Conservation (phyloP, 2,329 filamentous ascomycete genomes). For the Cryphonectria radicalis region DNA sequence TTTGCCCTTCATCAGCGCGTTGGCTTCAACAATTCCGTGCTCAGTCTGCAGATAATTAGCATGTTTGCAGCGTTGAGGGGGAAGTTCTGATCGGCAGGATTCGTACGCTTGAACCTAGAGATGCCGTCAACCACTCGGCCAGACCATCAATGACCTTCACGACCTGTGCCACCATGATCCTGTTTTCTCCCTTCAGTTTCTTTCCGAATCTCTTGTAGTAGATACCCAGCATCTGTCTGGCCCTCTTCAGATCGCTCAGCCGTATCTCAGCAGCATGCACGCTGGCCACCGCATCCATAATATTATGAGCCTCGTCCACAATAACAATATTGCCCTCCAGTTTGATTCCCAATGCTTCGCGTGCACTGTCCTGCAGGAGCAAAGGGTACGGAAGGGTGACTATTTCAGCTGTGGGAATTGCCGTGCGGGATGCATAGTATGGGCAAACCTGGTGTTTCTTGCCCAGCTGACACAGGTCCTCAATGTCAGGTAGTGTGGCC, state of each 20-base stretch:
- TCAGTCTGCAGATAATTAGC: constrained; percentile 40
- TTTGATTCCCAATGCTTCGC: constrained; percentile 85
- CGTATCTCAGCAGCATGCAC: constrained; percentile 82
- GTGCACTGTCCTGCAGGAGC: constrained; percentile 81
- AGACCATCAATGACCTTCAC: constrained; percentile 83
- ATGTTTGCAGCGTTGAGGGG: constrained; percentile 35
- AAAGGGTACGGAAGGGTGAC: constrained; percentile 92
- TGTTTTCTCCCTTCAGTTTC: constrained; percentile 85
- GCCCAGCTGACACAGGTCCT: constrained; percentile 81
- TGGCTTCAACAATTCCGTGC: constrained; percentile 72
- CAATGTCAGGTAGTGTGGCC: constrained; percentile 88
- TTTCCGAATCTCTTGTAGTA: constrained; percentile 91
- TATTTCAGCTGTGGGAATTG: constrained; percentile 84
- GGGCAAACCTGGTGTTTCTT: constrained; percentile 83
- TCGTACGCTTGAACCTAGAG: constrained; percentile 53
- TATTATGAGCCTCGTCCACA: constrained; percentile 95
- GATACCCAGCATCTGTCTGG: constrained; percentile 73
- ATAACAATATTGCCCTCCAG: constrained; percentile 90
- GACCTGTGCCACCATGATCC: constrained; percentile 87
- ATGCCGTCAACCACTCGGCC: constrained; percentile 66
- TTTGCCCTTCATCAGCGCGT: constrained; percentile 77
- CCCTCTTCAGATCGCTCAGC: constrained; percentile 72
- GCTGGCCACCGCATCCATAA: constrained; percentile 90
- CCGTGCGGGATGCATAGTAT: constrained; percentile 91
- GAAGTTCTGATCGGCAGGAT: neutral